phyloP scores from a whole-genome alignment of 257 asterid species.

The Misopates orontium region DNA sequence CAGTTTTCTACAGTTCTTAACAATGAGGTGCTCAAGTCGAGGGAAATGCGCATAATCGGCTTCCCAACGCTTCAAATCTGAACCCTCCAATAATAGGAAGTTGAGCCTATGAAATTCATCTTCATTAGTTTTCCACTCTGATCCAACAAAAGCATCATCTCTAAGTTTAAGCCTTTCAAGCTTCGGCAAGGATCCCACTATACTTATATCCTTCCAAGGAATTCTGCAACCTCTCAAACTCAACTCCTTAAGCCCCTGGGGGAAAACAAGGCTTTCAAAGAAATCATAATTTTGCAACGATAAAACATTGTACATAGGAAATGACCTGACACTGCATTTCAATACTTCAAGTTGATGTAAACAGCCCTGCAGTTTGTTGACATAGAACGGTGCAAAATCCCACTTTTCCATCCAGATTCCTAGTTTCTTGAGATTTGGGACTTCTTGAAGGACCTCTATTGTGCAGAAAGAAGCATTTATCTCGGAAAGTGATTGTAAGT shows the following conservation, averaged over 20 bases:
- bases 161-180: slow-evolving; percentile 23
- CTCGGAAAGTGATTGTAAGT: slow-evolving; percentile 19
- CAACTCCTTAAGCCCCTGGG: slow-evolving; percentile 14
- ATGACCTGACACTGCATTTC: slow-evolving; percentile 13
- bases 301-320: not conserved
- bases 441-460: slow-evolving; percentile 9
- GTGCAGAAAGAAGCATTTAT: slow-evolving; percentile 10
- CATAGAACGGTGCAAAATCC: slow-evolving; percentile 8
- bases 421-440: slow-evolving; percentile 22
- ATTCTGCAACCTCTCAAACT: slow-evolving; percentile 19
- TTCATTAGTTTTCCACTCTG: slow-evolving; percentile 17
- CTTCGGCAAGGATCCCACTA: slow-evolving; percentile 16
- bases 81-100: too few species aligned
- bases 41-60: too few species aligned
- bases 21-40: too few species aligned
- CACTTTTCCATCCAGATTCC: slow-evolving; percentile 6
- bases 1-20: not conserved
- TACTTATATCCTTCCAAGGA: slow-evolving; percentile 14
- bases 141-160: not conserved
- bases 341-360: slow-evolving; percentile 28
- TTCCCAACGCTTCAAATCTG: too few species aligned
- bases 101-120: slow-evolving; percentile 1
- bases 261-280: slow-evolving; percentile 4
- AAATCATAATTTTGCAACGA: not conserved
- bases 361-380: slow-evolving; percentile 20